phyloP scores from a whole-genome alignment of 225 moss, liverwort and hornwort species.

The Bryoerythrophyllum caledonicum region DNA sequence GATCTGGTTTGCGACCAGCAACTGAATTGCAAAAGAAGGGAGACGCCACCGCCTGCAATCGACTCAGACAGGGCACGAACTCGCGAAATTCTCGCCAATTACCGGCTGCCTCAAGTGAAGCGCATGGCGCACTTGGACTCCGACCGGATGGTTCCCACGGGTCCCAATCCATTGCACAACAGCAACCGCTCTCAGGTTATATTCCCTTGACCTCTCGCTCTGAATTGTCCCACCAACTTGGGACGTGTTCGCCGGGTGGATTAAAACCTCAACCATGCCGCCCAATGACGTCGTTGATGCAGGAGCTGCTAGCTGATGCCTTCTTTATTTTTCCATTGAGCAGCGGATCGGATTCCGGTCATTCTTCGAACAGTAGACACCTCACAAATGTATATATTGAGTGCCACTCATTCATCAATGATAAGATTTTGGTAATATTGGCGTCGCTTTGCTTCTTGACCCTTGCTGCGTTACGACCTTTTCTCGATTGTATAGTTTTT shows the following conservation, averaged over 20 bases:
- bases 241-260: conserved; percentile 1
- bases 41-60: not conserved
- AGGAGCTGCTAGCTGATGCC: conserved; percentile 14
- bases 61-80: conserved; percentile 29
- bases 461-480: conserved; percentile 1
- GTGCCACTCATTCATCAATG: conserved; percentile 47
- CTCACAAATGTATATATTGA: conserved; percentile 43
- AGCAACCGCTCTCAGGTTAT: conserved; percentile 63
- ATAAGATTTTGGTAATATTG: conserved; percentile 25
- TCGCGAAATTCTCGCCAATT: conserved; percentile 45
- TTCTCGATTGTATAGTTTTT: not conserved
- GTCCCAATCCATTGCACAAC: conserved; percentile 62
- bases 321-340: conserved; percentile 21
- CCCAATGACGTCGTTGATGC: conserved; percentile 1
- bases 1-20: conserved; percentile 25
- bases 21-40: conserved; percentile 25
- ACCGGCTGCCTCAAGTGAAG: conserved; percentile 43
- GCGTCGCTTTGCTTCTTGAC: too few species aligned
- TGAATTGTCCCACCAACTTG: conserved; percentile 9
- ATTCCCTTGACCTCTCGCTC: conserved; percentile 37
- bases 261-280: conserved; percentile 23
- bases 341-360: conserved; percentile 30
- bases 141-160: conserved; percentile 57
- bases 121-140: conserved; percentile 41
- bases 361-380: conserved; percentile 27